Evolutionary conservation across 2,329 filamentous ascomycete species (phyloP).

Genomic region (Chalara sp.): DNA sequence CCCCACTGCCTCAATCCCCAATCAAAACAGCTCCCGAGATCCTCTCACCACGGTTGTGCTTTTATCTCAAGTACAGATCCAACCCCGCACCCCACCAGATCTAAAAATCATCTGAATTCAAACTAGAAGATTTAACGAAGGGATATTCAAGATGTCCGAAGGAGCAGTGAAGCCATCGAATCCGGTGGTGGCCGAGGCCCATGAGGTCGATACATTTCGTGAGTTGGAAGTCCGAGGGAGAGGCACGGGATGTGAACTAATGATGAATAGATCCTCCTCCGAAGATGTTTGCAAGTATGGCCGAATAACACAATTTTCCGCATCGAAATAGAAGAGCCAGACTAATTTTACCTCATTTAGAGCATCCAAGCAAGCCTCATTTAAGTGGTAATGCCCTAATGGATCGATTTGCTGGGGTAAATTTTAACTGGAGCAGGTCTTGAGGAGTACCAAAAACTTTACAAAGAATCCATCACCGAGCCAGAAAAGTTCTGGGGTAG

Average conservation of each 20-base stretch:
- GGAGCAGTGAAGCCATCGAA: slow-evolving; percentile 32
- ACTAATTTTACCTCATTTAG: slow-evolving; percentile 29
- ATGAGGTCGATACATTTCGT: slow-evolving; percentile 70
- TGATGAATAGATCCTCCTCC: slow-evolving; percentile 48
- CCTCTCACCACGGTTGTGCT: no score
- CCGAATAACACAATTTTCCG: no score
- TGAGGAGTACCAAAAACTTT: slow-evolving; percentile 61
- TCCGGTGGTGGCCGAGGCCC: slow-evolving; percentile 67
- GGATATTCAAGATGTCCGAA: slow-evolving; percentile 35
- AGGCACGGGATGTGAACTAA: slow-evolving; percentile 13
- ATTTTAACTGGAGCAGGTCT: slow-evolving; percentile 36
- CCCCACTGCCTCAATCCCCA: no score
- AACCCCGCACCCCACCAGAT: no score
- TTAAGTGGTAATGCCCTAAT: slow-evolving; percentile 44
- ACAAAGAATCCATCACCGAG: slow-evolving; percentile 81
- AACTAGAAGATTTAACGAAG: not conserved
- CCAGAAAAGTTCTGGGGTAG: slow-evolving; percentile 87
- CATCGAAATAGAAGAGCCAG: no score
- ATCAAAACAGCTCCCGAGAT: no score
- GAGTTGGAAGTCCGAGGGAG: slow-evolving; percentile 27
- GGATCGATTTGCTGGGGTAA: not conserved
- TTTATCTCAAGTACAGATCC: no score
- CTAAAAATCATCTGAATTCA: not conserved
- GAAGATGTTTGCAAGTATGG: slow-evolving; percentile 62
- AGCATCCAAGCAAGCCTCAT: slow-evolving; percentile 66